Percentiles rank a stretch among this genome's conserved stretches.
Conservation (phyloP, 2,329 filamentous ascomycete genomes). For the Aplosporella prunicola region DNA sequence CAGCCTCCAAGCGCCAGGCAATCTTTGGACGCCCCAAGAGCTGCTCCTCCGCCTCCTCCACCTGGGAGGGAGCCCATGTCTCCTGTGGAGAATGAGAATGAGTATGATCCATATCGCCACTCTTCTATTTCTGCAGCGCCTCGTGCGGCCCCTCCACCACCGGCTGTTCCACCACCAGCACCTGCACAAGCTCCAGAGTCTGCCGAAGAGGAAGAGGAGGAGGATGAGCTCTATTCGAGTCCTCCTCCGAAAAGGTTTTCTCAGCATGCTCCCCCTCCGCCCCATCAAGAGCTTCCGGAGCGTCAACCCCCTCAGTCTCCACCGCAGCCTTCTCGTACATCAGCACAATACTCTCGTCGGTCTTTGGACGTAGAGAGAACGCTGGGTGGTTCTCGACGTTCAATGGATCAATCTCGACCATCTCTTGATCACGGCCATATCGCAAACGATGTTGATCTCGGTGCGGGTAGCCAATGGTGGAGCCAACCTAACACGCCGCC, state of each 20-base stretch:
- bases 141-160: constrained; percentile 24
- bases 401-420: constrained; percentile 66
- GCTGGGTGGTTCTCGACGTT: constrained; percentile 45
- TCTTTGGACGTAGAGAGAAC: constrained; percentile 56
- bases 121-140: constrained; percentile 28
- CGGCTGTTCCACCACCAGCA: constrained; percentile 27
- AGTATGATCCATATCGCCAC: constrained; percentile 60
- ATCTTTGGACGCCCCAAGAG: constrained; percentile 63
- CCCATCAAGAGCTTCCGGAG: constrained; percentile 27
- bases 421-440: constrained; percentile 74
- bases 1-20: constrained; percentile 44
- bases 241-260: constrained; percentile 17
- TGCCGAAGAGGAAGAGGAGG: constrained; percentile 20
- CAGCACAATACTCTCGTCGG: constrained; percentile 35
- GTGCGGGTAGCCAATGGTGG: constrained; percentile 74
- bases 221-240: constrained; percentile 29
- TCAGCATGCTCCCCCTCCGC: constrained; percentile 27
- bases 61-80: constrained; percentile 41
- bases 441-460: constrained; percentile 77
- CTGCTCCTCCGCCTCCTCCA: constrained; percentile 56
- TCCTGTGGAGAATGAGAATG: constrained; percentile 44
- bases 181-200: constrained; percentile 11
- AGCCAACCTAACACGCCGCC: constrained; percentile 68
- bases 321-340: constrained; percentile 13
- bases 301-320: constrained; percentile 26